Evolutionary conservation across 1,284 basidiomycete species (phyloP).

Genomic region (Trametes polyzona): DNA sequence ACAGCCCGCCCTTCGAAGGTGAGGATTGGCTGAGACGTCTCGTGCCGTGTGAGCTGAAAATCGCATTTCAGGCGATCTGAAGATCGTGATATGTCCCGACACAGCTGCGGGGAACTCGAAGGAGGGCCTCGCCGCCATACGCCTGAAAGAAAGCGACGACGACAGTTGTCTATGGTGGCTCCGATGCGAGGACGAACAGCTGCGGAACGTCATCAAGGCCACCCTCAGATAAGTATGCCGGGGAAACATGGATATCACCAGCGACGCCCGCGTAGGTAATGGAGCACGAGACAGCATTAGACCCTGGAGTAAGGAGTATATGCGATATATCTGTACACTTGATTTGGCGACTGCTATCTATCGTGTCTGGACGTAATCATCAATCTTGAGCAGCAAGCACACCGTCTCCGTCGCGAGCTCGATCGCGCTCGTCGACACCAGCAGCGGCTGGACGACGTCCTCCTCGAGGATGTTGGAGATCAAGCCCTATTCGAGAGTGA

Average conservation of each 20-base stretch:
- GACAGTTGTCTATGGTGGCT: slow-evolving; percentile 75
- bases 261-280: too few species aligned
- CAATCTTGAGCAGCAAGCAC: slow-evolving; percentile 94
- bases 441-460: slow-evolving; percentile 94
- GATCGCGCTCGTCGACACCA: slow-evolving; percentile 95
- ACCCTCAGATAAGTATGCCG: slow-evolving; percentile 13
- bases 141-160: slow-evolving; percentile 66
- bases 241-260: too few species aligned
- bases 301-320: slow-evolving; percentile 15
- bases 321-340: slow-evolving; percentile 26
- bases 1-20: slow-evolving; percentile 65
- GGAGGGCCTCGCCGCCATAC: slow-evolving; percentile 45
- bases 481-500: slow-evolving; percentile 66
- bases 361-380: slow-evolving; percentile 89
- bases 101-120: slow-evolving; percentile 9
- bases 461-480: slow-evolving; percentile 98
- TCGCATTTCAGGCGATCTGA: slow-evolving; percentile 57
- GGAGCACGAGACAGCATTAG: not conserved
- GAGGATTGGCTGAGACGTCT: slow-evolving; percentile 13
- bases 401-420: slow-evolving; percentile 98
- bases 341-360: slow-evolving; percentile 36
- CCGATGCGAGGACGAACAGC: slow-evolving; percentile 50
- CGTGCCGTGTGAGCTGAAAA: not conserved
- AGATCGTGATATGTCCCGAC: slow-evolving; percentile 49
- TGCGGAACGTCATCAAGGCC: slow-evolving; percentile 30